Conservation (phyloP, 1,139 yeast species). For the Entelexis paramagnoliae region DNA sequence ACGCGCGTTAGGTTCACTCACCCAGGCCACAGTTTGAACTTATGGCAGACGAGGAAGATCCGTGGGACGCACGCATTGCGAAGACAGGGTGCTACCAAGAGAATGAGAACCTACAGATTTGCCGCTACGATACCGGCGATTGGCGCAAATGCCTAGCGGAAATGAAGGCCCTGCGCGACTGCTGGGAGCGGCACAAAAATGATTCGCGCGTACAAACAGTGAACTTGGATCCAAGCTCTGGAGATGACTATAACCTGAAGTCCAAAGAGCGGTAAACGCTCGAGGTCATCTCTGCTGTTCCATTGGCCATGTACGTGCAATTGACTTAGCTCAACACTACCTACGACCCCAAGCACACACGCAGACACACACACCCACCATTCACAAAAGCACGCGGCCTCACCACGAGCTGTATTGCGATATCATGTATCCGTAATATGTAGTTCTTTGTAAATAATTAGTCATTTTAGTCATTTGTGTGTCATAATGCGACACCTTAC, state of each 20-base stretch:
- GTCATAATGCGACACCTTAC: too few species aligned
- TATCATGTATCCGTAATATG: too few species aligned
- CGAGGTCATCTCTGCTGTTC: not conserved
- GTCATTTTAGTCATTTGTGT: not conserved
- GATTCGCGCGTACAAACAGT: conserved; percentile 43
- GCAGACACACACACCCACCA: too few species aligned
- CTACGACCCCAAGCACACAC: too few species aligned
- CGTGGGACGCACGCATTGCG: conserved; percentile 54
- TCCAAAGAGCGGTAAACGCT: not conserved
- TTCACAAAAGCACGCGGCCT: too few species aligned
- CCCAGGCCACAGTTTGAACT: too few species aligned
- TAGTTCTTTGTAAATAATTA: too few species aligned
- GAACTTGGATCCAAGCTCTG: conserved; percentile 6
- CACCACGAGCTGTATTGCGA: too few species aligned
- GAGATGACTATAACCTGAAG: conserved; percentile 17
- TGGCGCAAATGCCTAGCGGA: conserved; percentile 60
- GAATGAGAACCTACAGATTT: conserved; percentile 50
- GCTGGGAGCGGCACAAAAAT: conserved; percentile 56
- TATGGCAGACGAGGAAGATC: conserved; percentile 23
- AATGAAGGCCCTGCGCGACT: conserved; percentile 55
- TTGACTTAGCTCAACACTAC: too few species aligned
- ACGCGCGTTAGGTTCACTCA: not conserved
- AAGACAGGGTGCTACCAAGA: conserved; percentile 64
- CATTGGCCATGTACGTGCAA: not conserved
- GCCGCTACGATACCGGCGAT: conserved; percentile 66